Conservation (phyloP, 2,329 filamentous ascomycete species). For the Neobulgaria alba region DNA sequence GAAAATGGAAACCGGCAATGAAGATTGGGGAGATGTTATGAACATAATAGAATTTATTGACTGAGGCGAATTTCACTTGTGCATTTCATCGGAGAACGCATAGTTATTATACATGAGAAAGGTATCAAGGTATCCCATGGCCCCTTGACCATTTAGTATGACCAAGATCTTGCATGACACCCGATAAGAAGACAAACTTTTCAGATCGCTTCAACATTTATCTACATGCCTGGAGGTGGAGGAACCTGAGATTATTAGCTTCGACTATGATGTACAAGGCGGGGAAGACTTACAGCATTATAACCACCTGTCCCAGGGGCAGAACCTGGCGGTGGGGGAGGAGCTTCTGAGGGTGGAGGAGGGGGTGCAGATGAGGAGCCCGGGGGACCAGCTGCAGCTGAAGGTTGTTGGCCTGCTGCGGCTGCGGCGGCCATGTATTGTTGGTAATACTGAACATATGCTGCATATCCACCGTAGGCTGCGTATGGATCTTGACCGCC, state of each 20-base stretch:
- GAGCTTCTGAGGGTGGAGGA: conserved; percentile 45
- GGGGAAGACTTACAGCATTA: conserved; percentile 39
- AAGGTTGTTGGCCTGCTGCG: conserved; percentile 34
- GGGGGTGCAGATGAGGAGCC: conserved; percentile 42
- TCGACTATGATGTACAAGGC: too few relatives aligned
- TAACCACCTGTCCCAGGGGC: conserved; percentile 49
- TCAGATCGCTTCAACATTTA: background rate
- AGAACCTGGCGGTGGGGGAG: conserved; percentile 50
- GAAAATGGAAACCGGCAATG: conserved; percentile 11
- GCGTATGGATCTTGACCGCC: conserved; percentile 70
- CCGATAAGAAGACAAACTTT: too few relatives aligned
- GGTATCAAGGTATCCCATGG: conserved; percentile 20
- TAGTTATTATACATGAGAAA: background rate
- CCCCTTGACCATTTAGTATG: conserved; percentile 6
- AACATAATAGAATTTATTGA: conserved; percentile 28
- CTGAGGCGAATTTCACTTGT: conserved; percentile 4
- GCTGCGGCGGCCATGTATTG: conserved; percentile 56
- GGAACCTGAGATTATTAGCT: conserved; percentile 33
- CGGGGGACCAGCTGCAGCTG: conserved; percentile 29
- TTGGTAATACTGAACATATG: conserved; percentile 65
- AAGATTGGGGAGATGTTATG: conserved; percentile 24
- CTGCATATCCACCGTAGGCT: conserved; percentile 80
- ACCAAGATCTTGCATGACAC: too few relatives aligned
- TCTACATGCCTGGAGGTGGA: conserved; percentile 41
- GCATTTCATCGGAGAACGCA: background rate